Percentiles rank a stretch among this genome's conserved stretches.
Evolutionary conservation across 257 asterid species (phyloP).

Genomic region (Ajuga chamaepitys): DNA sequence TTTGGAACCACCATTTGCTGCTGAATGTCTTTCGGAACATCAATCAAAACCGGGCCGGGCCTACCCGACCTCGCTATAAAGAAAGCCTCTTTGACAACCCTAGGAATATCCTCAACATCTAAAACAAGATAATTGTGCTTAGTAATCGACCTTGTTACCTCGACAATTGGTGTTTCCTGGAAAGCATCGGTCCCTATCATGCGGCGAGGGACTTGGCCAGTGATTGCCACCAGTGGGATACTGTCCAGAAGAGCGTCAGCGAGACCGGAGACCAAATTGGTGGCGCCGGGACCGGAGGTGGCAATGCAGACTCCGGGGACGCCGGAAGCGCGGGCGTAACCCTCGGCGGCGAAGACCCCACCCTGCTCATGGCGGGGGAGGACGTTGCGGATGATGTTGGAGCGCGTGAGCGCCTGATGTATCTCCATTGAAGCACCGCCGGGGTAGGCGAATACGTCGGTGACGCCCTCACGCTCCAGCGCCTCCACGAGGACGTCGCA

Average conservation of each 20-base stretch:
- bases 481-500: constrained; percentile 78
- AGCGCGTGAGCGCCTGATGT: constrained; percentile 80
- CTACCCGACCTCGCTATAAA: constrained; percentile 55
- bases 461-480: constrained; percentile 78
- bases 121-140: constrained; percentile 74
- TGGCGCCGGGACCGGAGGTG: constrained; percentile 92
- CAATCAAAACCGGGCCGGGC: constrained; percentile 80
- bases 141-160: constrained; percentile 78
- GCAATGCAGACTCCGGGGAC: constrained; percentile 76
- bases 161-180: constrained; percentile 78
- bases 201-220: constrained; percentile 79
- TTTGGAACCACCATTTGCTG: constrained; percentile 71
- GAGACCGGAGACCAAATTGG: constrained; percentile 69
- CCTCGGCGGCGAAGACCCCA: constrained; percentile 80
- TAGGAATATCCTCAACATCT: constrained; percentile 66
- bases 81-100: constrained; percentile 61
- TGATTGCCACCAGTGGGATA: constrained; percentile 74
- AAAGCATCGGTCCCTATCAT: constrained; percentile 88
- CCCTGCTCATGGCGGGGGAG: constrained; percentile 93
- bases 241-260: constrained; percentile 75
- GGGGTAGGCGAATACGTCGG: constrained; percentile 72
- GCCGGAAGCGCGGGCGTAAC: constrained; percentile 80
- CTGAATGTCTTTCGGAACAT: constrained; percentile 76
- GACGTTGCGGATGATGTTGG: constrained; percentile 52
- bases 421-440: constrained; percentile 89